Base-by-base conservation (phyloP, 202 grass and related monocot genomes). In the Bolboschoenoplectus hybrid region DNA sequence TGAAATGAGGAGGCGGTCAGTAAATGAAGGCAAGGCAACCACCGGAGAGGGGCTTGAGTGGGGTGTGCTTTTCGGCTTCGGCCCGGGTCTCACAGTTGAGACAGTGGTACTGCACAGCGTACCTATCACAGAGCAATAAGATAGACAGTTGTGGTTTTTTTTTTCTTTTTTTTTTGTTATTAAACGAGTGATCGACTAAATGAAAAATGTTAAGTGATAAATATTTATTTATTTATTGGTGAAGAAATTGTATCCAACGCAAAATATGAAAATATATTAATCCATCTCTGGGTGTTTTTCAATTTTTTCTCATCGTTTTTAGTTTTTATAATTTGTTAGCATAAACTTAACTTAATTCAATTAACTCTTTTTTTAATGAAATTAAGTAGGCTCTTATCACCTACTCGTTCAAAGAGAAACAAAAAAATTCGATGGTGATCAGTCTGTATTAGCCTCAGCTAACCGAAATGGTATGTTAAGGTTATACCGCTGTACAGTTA, bases 21-120 rank as follows among this genome's bases (percentile, higher is more conserved):
- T 85, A 1, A 91, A 93, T 89, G 93, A 95, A 14, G 89, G 93
- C 4, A 63, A 83, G 9, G 20, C 84, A 41, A 95, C 91, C 63
- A 93, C 89, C 32, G 91, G 93, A 19, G 93, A 95, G 39, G 93
- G 91, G 1, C 71, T 92, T 39, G 88, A 94, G 17, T 92, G 88
- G 92, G 92, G 92, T 4, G 92, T 94, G 7, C 92, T 94, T 44
- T 94, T 94, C 53, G 92, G 93, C 7, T 95, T 95, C 47, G 93
- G 93, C 14, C 93, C 91, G 0, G 93, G 93, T 2, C 93, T 95
- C 36, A 95, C 91, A 57, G 91, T 95, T 53, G 93, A 95, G 81
- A 95, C 91, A 45, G 86, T 95, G 46, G 91, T 95, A 1, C 81
- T 95, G 36, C 93, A 90, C 84, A 93, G 91, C 86, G 17, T 90